Evolutionary conservation across 139 green algal species (phyloP).

Genomic region (Eudorina sp.): DNA sequence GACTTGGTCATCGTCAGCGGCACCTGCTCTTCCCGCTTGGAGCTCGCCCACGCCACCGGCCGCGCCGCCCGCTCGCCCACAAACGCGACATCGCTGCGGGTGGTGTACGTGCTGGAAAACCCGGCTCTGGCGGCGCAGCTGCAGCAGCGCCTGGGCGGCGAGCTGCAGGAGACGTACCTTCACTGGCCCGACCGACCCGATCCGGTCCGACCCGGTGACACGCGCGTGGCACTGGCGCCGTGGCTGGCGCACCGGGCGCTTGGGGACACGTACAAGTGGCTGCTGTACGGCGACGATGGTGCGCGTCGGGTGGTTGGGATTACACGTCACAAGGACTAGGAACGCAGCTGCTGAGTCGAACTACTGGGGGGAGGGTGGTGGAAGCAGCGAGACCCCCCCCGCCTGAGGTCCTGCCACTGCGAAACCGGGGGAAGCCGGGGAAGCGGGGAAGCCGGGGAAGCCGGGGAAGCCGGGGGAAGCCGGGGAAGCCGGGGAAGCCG

Average conservation of each 20-base stretch:
- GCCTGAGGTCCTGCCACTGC: no score
- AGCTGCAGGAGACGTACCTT: conserved; percentile 17
- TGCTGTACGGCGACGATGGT: conserved; percentile 31
- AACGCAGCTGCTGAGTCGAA: no score
- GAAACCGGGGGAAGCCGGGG: no score
- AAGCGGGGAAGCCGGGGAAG: no score
- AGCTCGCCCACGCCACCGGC: conserved; percentile 12
- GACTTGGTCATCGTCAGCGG: conserved; percentile 2
- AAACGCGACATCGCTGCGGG: background rate
- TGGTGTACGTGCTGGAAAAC: background rate
- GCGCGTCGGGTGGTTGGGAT: background rate
- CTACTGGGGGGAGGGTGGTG: no score
- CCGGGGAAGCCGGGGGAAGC: no score
- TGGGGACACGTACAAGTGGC: conserved; percentile 24
- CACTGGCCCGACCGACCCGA: conserved; percentile 29
- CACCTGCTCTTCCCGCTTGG: background rate
- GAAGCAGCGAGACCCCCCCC: no score
- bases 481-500: no score
- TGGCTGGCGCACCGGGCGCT: conserved; percentile 1
- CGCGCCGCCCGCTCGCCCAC: background rate
- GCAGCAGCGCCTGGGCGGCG: background rate
- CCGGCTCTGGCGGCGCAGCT: background rate
- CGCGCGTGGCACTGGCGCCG: conserved; percentile 8
- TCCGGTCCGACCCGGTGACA: conserved; percentile 11
- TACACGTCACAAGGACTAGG: no score